These are phyloP conservation scores for Strigomonas galati DNA, from an alignment of 208 protist genomes.

Conservation along the genomic window DNA sequence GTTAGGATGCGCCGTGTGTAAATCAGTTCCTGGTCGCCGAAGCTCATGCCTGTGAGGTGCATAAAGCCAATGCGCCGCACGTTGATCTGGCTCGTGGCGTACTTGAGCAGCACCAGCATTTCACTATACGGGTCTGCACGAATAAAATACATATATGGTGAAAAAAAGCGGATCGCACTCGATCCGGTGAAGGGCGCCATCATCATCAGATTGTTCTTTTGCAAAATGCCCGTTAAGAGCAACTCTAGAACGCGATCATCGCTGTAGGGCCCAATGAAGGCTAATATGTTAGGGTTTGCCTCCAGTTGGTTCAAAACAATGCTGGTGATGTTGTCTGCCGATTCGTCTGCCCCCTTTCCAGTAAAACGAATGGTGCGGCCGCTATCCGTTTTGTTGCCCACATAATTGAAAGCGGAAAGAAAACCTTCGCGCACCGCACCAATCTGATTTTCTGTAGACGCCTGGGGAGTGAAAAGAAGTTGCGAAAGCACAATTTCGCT, in stretches of 20 bases:
- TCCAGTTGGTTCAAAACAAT: slow-evolving; percentile 10
- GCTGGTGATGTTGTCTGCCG: slow-evolving; percentile 1
- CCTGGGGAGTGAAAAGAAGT: slow-evolving; percentile 13
- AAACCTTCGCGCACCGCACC: slow-evolving; percentile 23
- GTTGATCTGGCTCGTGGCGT: slow-evolving; percentile 23
- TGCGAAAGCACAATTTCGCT: slow-evolving; percentile 22
- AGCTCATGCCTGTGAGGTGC: slow-evolving; percentile 33
- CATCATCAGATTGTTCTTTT: slow-evolving; percentile 23
- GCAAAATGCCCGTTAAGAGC: slow-evolving; percentile 12
- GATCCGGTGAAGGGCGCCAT: slow-evolving; percentile 41
- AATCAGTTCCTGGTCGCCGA: slow-evolving; percentile 20
- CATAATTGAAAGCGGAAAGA: slow-evolving; percentile 20
- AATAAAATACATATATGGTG: slow-evolving; percentile 35
- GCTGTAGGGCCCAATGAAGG: slow-evolving; percentile 27
- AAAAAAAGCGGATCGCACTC: slow-evolving; percentile 30
- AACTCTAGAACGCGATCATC: slow-evolving; percentile 9
- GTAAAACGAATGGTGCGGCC: slow-evolving; percentile 20
- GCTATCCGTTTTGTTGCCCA: slow-evolving; percentile 8
- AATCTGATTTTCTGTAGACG: not conserved
- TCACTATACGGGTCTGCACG: slow-evolving; percentile 30
- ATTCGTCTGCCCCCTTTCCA: slow-evolving; percentile 9
- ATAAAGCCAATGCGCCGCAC: slow-evolving; percentile 45
- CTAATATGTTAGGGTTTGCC: slow-evolving; percentile 18
- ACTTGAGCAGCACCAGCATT: slow-evolving; percentile 27
- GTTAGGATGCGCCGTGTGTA: too few species aligned